phyloP scores from a whole-genome alignment of 768 basidiomycete genomes.

The Hypholoma sublateritium region DNA sequence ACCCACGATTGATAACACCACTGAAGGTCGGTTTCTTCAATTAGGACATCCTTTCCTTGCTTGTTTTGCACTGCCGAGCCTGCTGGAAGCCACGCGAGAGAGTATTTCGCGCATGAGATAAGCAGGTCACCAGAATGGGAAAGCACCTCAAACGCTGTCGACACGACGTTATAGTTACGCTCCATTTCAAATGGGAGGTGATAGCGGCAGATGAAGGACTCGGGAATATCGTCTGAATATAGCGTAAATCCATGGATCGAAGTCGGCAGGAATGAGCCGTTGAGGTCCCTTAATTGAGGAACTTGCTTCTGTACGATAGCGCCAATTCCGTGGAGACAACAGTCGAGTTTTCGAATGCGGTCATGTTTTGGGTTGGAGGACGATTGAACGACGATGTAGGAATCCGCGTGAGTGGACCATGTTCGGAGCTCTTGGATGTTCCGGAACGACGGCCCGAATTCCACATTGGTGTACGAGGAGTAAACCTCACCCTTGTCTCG shows the following conservation, averaged over 20 bases:
- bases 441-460: constrained; percentile 25
- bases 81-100: constrained; percentile 25
- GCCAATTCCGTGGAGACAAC: constrained; percentile 29
- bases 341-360: constrained; percentile 27
- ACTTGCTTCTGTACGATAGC: constrained; percentile 12
- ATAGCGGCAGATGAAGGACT: constrained; percentile 28
- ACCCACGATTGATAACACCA: constrained; percentile 17
- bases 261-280: constrained; percentile 25
- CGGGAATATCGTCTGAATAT: constrained; percentile 20
- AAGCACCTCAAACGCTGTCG: constrained; percentile 23
- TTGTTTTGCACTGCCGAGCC: constrained; percentile 15
- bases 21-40: neutral
- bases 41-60: neutral
- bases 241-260: constrained; percentile 22
- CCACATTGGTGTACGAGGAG: constrained; percentile 14
- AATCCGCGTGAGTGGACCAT: constrained; percentile 24
- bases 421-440: constrained; percentile 21
- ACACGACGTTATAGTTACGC: constrained; percentile 20
- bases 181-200: constrained; percentile 20
- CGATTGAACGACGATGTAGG: constrained; percentile 16
- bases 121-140: constrained; percentile 24
- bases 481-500: constrained; percentile 18
- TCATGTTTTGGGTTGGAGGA: constrained; percentile 16
- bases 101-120: constrained; percentile 26
- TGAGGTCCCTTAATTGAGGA: constrained; percentile 8